phyloP scores from a whole-genome alignment of 192 early-diverging fungal species.

The Coemansia biformis region DNA sequence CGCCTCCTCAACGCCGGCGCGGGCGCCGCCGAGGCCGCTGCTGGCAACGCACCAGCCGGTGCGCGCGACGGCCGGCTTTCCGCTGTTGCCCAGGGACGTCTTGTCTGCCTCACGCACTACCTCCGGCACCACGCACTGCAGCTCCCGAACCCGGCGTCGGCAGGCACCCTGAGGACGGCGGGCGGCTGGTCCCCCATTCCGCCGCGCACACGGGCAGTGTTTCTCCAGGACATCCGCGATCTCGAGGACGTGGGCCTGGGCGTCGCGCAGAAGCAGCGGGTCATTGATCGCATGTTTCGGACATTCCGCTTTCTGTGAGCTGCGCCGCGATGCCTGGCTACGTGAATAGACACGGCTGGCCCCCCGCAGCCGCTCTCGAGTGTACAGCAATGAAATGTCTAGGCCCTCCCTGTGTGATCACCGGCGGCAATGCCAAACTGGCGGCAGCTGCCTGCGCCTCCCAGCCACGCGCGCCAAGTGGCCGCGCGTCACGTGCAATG shows the following conservation, averaged over 20 bases:
- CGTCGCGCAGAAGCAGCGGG: conserved; percentile 52
- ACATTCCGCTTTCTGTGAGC: conserved; percentile 56
- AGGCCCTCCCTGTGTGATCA: too few species aligned
- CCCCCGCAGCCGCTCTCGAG: too few species aligned
- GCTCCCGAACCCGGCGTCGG: conserved; percentile 28
- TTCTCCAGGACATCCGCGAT: conserved; percentile 76
- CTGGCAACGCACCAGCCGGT: too few species aligned
- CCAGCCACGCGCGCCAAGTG: too few species aligned
- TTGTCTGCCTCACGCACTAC: conserved; percentile 51
- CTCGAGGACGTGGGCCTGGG: conserved; percentile 59
- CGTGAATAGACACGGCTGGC: too few species aligned
- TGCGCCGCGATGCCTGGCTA: too few species aligned
- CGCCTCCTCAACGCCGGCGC: conserved; percentile 49
- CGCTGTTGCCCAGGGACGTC: conserved; percentile 20
- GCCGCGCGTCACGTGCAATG: too few species aligned
- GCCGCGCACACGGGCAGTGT: conserved; percentile 53
- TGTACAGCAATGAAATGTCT: too few species aligned
- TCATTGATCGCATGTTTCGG: conserved; percentile 60
- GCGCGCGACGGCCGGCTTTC: neutral
- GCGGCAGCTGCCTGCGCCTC: too few species aligned
- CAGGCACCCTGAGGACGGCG: conserved; percentile 13
- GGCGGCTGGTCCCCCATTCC: conserved; percentile 40
- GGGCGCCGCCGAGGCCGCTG: too few species aligned
- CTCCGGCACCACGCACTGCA: conserved; percentile 56
- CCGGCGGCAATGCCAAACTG: too few species aligned